These are phyloP conservation scores for Moricandia arvensis DNA, from an alignment of 345 rosid species.

Conservation along the genomic window DNA sequence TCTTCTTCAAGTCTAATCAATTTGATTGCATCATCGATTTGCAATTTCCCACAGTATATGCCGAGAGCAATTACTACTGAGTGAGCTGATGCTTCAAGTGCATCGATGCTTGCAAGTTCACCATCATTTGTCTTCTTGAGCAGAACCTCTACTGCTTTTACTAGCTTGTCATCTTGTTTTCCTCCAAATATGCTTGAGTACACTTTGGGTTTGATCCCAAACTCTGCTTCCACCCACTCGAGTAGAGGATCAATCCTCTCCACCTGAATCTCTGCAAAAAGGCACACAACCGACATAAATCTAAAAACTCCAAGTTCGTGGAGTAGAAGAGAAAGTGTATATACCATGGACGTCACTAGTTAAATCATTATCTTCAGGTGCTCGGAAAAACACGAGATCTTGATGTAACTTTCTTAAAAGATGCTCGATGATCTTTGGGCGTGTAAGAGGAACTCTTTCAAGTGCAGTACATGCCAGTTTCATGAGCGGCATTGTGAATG, in stretches of 20 bases:
- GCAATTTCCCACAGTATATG: slow-evolving; percentile 65
- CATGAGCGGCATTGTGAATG: slow-evolving; percentile 97
- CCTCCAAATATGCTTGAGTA: slow-evolving; percentile 82
- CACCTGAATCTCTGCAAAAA: slow-evolving; percentile 65
- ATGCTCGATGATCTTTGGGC: slow-evolving; percentile 59
- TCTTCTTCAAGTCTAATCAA: slow-evolving; percentile 96
- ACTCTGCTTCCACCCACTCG: slow-evolving; percentile 78
- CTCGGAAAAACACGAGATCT: slow-evolving; percentile 85
- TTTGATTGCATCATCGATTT: slow-evolving; percentile 82
- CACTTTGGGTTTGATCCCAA: slow-evolving; percentile 72
- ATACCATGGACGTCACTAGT: slow-evolving; percentile 67
- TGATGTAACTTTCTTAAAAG: slow-evolving; percentile 68
- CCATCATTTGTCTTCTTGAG: slow-evolving; percentile 63
- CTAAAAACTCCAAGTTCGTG: neutral
- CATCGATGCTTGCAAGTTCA: slow-evolving; percentile 90
- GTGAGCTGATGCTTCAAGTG: slow-evolving; percentile 83
- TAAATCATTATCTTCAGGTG: slow-evolving; percentile 65
- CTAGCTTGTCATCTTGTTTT: slow-evolving; percentile 76
- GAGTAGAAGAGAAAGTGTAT: neutral
- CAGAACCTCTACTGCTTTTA: slow-evolving; percentile 59
- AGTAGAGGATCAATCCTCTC: slow-evolving; percentile 87
- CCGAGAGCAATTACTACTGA: slow-evolving; percentile 72
- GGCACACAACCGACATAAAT: slow-evolving; percentile 1
- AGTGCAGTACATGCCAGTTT: slow-evolving; percentile 93
- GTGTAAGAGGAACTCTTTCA: slow-evolving; percentile 89